Conservation (phyloP, 2,329 filamentous ascomycete genomes). For the Emydomyces testavorans region DNA sequence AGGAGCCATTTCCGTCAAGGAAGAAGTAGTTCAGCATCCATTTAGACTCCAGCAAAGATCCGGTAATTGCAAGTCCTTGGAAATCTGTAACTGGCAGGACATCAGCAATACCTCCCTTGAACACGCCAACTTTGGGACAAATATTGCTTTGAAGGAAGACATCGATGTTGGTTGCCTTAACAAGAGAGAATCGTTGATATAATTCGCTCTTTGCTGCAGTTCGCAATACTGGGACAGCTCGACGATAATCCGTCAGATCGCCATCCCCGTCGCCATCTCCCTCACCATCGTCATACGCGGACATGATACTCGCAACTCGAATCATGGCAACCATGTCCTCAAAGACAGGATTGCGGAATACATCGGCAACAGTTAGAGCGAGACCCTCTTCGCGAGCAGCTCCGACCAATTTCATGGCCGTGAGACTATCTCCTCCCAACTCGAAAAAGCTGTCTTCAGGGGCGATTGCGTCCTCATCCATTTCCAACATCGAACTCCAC, state of each 20-base stretch:
- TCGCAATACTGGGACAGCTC: constrained; percentile 8
- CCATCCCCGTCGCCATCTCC: constrained; percentile 4
- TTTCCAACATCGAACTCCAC: constrained; percentile 30
- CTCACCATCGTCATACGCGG: constrained; percentile 10
- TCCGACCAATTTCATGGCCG: constrained; percentile 34
- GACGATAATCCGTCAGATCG: constrained; percentile 9
- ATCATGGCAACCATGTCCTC: constrained; percentile 29
- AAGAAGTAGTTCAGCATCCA: constrained; percentile 54
- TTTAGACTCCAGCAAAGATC: constrained; percentile 45
- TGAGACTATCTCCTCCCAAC: constrained; percentile 33
- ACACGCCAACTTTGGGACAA: constrained; percentile 37
- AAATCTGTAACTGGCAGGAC: constrained; percentile 45
- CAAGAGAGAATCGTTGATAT: constrained; percentile 16
- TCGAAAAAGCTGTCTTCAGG: constrained; percentile 35
- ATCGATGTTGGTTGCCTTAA: constrained; percentile 19
- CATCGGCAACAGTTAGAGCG: constrained; percentile 34
- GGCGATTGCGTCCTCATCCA: constrained; percentile 26
- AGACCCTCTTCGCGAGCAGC: constrained; percentile 32
- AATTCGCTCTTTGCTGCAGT: constrained; percentile 14
- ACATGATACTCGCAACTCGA: constrained; percentile 16
- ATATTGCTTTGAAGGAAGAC: constrained; percentile 37
- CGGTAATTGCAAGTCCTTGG: constrained; percentile 48
- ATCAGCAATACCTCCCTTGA: constrained; percentile 39
- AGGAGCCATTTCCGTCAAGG: constrained; percentile 42
- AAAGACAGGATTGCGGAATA: constrained; percentile 34